phyloP scores from a whole-genome alignment of 2,329 filamentous ascomycete genomes.

The Claviceps monticola region DNA sequence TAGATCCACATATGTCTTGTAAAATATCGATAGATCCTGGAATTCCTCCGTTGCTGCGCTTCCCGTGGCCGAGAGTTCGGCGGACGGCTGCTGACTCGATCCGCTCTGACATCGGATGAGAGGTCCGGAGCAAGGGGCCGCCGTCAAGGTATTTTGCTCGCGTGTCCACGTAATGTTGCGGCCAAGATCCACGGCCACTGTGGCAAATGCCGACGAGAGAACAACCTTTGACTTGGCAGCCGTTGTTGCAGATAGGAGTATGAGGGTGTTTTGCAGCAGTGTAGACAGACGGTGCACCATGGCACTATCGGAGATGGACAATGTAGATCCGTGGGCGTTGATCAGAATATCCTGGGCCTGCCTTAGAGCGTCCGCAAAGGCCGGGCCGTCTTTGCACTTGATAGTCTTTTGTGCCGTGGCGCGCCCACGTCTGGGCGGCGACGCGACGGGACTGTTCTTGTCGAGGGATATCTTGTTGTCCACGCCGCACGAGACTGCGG shows the following conservation, averaged over 20 bases:
- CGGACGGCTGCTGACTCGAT: neutral
- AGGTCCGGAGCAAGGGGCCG: neutral
- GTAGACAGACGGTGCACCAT: slow-evolving; percentile 49
- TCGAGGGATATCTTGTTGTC: slow-evolving; percentile 29
- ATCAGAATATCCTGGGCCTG: slow-evolving; percentile 53
- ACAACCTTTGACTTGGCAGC: slow-evolving; percentile 30
- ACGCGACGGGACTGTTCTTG: slow-evolving; percentile 21
- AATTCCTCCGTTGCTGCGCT: slow-evolving; percentile 24
- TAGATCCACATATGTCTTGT: slow-evolving; percentile 70
- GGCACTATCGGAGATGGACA: slow-evolving; percentile 40
- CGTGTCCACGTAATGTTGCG: slow-evolving; percentile 54
- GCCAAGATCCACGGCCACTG: slow-evolving; percentile 53
- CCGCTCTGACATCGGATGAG: slow-evolving; percentile 22
- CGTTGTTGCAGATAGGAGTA: slow-evolving; percentile 50
- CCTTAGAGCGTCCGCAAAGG: slow-evolving; percentile 45
- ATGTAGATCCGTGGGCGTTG: slow-evolving; percentile 45
- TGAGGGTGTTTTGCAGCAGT: slow-evolving; percentile 49
- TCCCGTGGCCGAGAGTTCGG: neutral
- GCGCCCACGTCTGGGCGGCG: slow-evolving; percentile 21
- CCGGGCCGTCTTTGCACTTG: slow-evolving; percentile 18
- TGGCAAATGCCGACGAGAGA: slow-evolving; percentile 42
- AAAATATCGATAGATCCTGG: slow-evolving; percentile 49
- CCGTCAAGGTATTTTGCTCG: slow-evolving; percentile 39
- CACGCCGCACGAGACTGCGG: slow-evolving; percentile 41
- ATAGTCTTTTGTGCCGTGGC: slow-evolving; percentile 12